Base-by-base conservation (phyloP, 2,329 filamentous ascomycete genomes). In the Phialemoniopsis sp. region DNA sequence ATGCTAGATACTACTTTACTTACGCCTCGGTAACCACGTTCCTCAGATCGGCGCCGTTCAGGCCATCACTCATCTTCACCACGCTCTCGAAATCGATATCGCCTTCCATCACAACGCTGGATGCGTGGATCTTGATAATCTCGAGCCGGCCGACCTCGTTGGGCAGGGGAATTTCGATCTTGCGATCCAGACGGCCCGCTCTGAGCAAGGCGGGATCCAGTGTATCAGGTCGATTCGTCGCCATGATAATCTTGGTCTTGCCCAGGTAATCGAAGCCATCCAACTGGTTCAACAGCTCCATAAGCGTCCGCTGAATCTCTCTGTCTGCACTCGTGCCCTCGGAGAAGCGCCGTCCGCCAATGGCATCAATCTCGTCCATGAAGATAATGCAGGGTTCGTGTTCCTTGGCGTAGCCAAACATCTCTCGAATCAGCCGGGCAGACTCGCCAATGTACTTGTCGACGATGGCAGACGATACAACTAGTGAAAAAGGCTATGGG, bases 161-260 rank as follows among this genome's bases (percentile, higher is more conserved):
- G 30, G 93, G 93, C 41, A 98, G 73, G 10, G 91, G 87, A 55
- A 98, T 97, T 66, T 98, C 94, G 54, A 98, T 93, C 78, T 98
- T 98, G 52, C 93, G 80, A 66, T 98, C 94, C 53, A 98, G 74
- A 63, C 93, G 86, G 54, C 91, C 91, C 32, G 91, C 91, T 69
- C 91, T 84, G 40, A 98, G 76, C 54, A 98, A 73, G 2, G 91
- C 91, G 28, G 91, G 91, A 59, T 98, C 91, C 36, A 98, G 80
- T 1, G 91, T 97, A 63, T 97, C 91, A 13, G 91, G 93, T 67
- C 93, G 78, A 74, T 98, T 98, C 43, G 93, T 97, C 29, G 90
- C 93, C 94, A 98, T 98, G 71, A 98, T 98, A 62, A 98, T 98
- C 75, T 98, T 98, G 40, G 93, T 98, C 76, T 98, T 96, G 53